Conservation (phyloP, 805 yeast genomes). For the Cyberlindnera veronae region DNA sequence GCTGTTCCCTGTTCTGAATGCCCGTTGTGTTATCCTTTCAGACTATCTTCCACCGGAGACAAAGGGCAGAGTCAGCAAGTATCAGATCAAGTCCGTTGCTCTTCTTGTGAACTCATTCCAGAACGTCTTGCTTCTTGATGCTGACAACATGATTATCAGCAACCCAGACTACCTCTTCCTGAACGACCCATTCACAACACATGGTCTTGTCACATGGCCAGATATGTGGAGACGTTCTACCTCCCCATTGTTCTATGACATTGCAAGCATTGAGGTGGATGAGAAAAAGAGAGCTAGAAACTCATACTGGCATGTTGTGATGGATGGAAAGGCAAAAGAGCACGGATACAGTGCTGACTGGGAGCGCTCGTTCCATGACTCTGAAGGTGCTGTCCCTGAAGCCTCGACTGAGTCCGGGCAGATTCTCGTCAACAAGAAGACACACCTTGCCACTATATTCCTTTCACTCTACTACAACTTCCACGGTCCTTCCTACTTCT, state of each 20-base stretch:
- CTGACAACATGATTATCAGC: constrained; percentile 64
- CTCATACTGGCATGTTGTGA: constrained; percentile 23
- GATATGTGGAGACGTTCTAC: constrained; percentile 65
- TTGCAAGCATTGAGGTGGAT: constrained; percentile 39
- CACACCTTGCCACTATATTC: constrained; percentile 48
- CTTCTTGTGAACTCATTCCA: constrained; percentile 72
- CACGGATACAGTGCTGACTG: constrained; percentile 10
- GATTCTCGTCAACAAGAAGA: constrained; percentile 48
- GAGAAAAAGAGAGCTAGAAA: constrained; percentile 33
- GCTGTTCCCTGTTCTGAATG: constrained; percentile 56
- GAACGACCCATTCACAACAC: constrained; percentile 37
- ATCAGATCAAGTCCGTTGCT: constrained; percentile 68
- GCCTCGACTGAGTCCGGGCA: constrained; percentile 61
- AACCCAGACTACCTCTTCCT: constrained; percentile 51
- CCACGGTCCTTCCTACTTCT: constrained; percentile 54
- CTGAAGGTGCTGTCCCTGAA: constrained; percentile 53
- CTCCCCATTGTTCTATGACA: constrained; percentile 51
- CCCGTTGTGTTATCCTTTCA: constrained; percentile 52
- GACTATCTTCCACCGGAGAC: constrained; percentile 47
- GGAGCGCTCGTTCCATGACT: constrained; percentile 31
- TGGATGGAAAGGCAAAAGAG: constrained; percentile 10
- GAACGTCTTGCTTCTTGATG: constrained; percentile 66
- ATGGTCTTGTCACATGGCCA: constrained; percentile 56
- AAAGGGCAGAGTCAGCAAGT: constrained; percentile 40
- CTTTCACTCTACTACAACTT: constrained; percentile 55